Base-by-base conservation (phyloP, 2,329 filamentous ascomycete genomes). In the Calonectria honghensis region DNA sequence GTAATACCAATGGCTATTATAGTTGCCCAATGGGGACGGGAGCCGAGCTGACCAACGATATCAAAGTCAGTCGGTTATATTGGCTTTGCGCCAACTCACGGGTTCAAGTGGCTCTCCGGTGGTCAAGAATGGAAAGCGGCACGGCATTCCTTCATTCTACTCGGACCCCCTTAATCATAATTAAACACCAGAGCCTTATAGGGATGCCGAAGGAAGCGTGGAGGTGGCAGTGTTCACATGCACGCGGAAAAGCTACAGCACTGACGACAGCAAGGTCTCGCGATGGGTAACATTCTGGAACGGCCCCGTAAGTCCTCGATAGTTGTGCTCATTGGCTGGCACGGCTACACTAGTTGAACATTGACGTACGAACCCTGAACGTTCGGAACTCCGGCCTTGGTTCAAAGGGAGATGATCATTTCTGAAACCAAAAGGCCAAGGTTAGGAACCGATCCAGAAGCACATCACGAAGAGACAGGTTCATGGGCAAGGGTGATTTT, bases 201-300 rank as follows among this genome's bases (percentile, higher is more conserved):
- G 57, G 57, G 57, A 41, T 63, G n/a, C 57, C 57, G 57, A 63
- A 63, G n/a, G 57, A 63, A 63, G n/a, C 57, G 57, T 41, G 57
- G 57, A 63, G 35, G 57, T 63, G 57, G 57, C 57, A 63, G 35
- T 63, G 57, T 63, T 63, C 37, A 37, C 57, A 63, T 63, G 57
- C 37, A 63, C 31, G 52, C 35, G 20, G n/a, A 63, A 41, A 63
- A 63, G 57, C 20, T 63, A 63, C 57, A 63, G 52, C 57, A 63
- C 57, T 63, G 57, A 63, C 57, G 16, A 29, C 24, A 39, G 13
- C 57, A 63, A 63, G 57, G 57, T 63, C 57, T 63, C 37, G 32
- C 24, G 10, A 63, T 63, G 57, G 52, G 35, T 41, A 41, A 63
- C 6, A 10, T 63, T 63, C 57, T 18, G 16, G 57, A 63, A 63